These are phyloP conservation scores for Neckera pumila DNA, from an alignment of 225 moss, liverwort and hornwort species.

Conservation along the genomic window DNA sequence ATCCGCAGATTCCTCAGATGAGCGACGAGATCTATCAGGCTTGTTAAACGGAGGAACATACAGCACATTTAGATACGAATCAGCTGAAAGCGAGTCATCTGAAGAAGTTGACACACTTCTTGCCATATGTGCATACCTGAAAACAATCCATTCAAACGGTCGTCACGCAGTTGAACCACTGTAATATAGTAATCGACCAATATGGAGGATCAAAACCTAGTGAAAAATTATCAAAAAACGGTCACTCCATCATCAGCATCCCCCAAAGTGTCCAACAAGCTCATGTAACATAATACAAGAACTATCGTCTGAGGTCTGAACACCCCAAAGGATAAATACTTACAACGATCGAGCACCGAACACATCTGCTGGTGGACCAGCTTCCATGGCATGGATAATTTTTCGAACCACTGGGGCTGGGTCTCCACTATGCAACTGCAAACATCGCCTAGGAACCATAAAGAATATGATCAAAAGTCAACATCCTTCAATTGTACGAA, in stretches of 20 bases:
- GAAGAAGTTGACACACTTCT: slow-evolving; percentile 70
- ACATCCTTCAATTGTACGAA: not conserved
- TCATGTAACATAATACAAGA: not conserved
- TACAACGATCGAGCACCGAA: slow-evolving; percentile 71
- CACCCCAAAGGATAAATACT: slow-evolving; percentile 1
- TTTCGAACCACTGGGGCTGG: slow-evolving; percentile 71
- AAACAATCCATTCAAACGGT: slow-evolving; percentile 1
- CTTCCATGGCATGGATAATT: slow-evolving; percentile 80
- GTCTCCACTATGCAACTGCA: slow-evolving; percentile 58
- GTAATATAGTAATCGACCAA: not conserved
- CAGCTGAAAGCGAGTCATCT: slow-evolving; percentile 97
- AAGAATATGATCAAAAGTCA: not conserved
- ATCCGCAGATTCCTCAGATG: slow-evolving; percentile 86
- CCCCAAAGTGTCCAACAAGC: not conserved
- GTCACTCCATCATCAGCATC: not conserved
- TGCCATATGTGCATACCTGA: slow-evolving; percentile 88
- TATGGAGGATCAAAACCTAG: not conserved
- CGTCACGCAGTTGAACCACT: not conserved
- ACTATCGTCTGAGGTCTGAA: not conserved
- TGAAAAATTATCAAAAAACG: not conserved
- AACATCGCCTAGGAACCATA: slow-evolving; percentile 58
- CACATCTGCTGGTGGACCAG: slow-evolving; percentile 87
- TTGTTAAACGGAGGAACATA: slow-evolving; percentile 80
- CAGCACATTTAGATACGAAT: slow-evolving; percentile 82
- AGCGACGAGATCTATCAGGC: slow-evolving; percentile 73